A percentile compares a stretch with the other conserved stretches of the same genome.
phyloP scores from a whole-genome alignment of 164 flowering plant genomes.

The Euptelea pleiosperma region DNA sequence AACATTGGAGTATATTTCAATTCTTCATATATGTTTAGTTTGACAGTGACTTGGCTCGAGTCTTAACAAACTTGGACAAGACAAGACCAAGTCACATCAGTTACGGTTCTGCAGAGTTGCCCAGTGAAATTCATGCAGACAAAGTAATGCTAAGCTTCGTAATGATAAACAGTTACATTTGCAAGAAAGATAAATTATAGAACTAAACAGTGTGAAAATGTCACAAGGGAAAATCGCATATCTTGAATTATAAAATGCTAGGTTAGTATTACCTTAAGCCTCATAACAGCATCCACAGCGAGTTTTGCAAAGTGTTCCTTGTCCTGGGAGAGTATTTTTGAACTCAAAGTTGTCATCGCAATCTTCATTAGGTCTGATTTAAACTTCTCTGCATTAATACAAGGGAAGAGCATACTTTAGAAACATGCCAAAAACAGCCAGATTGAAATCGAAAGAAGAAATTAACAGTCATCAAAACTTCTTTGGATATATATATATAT shows the following conservation, averaged over 20 bases:
- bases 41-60: no score
- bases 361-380: constrained; percentile 85
- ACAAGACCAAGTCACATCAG: no score
- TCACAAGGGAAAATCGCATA: not conserved
- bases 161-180: not conserved
- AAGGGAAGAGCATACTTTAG: constrained; percentile 5
- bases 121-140: no score
- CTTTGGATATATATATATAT: not conserved
- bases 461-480: not conserved
- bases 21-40: no score
- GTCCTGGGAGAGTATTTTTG: constrained; percentile 94
- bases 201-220: not conserved
- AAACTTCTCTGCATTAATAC: constrained; percentile 63
- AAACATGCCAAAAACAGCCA: not conserved
- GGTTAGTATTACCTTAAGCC: constrained; percentile 72
- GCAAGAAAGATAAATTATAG: not conserved
- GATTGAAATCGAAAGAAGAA: not conserved
- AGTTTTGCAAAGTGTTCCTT: constrained; percentile 91
- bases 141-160: no score
- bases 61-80: no score
- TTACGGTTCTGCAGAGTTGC: no score
- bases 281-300: constrained; percentile 98
- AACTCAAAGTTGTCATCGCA: constrained; percentile 96
- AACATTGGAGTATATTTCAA: no score
- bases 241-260: constrained; percentile 1